These are phyloP conservation scores for Inga leiocalycina DNA, from an alignment of 306 rosid genomes.

Conservation along the genomic window DNA sequence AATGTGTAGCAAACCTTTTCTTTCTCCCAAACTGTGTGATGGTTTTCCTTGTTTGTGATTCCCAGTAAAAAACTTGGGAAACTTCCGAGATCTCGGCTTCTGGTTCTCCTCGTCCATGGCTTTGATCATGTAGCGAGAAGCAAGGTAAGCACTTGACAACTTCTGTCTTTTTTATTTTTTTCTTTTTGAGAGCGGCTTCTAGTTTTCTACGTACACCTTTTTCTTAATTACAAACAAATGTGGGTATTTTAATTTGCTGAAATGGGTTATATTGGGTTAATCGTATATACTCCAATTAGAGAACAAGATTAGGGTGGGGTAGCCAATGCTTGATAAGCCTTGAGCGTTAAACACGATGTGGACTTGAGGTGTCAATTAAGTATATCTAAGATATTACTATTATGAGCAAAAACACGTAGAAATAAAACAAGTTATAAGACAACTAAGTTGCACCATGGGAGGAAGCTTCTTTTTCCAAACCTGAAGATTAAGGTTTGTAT, in stretches of 20 bases:
- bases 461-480: background rate
- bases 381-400: background rate
- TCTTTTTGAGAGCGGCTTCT: background rate
- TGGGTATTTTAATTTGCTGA: constrained; percentile 15
- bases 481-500: background rate
- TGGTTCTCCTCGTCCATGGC: constrained; percentile 54
- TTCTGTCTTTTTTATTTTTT: background rate
- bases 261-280: constrained; percentile 43
- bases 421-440: background rate
- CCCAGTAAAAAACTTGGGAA: constrained; percentile 57
- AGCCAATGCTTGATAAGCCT: background rate
- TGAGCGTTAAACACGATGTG: constrained; percentile 22
- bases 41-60: constrained; percentile 53
- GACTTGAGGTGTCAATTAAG: background rate
- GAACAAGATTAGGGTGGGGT: background rate
- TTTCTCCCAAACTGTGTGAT: constrained; percentile 37
- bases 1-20: constrained; percentile 49
- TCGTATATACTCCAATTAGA: constrained; percentile 31
- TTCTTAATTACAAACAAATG: background rate
- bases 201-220: background rate
- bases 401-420: background rate
- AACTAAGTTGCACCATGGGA: background rate
- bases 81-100: constrained; percentile 43
- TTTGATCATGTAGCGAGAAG: constrained; percentile 23
- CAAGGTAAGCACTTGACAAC: background rate